Base-by-base conservation (phyloP, 2,329 filamentous ascomycete species). In the Aspergillus sp. region DNA sequence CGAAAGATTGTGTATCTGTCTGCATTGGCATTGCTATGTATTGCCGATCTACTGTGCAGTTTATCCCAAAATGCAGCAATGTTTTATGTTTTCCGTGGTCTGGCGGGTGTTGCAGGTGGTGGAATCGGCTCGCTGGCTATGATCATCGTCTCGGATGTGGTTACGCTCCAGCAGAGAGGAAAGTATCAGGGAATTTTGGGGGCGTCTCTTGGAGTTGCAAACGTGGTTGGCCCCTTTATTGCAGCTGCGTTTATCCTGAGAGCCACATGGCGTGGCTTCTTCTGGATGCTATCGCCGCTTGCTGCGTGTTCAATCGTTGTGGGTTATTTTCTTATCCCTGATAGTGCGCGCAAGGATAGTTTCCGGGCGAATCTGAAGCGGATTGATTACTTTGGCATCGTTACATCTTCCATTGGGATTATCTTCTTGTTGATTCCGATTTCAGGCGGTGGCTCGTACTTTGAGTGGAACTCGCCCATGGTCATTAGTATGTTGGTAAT, bases 381-480 rank as follows among this genome's bases (percentile, higher is more conserved):
- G 48, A 86, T 89, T 58, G 87, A 90, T 70, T 87, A 83, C 64
- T 81, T 77, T 25, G 88, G 87, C 1, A 77, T 87, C 1, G 60
- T 87, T 11, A 79, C 82, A 3, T 84, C 82, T 4, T 85, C 84
- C 0, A 74, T 82, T 7, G 86, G 82, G 0, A 82, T 88, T 30
- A 82, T 89, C 9, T 79, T 89, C 13, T 66, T 90, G 2, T 77
- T 90, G 19, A 87, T 90, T 49, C 87, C 87, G 0, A 82, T 90
- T 13, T 88, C 86, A 3, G 86, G 86, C 17, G 86, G 84, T 60
- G 85, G 84, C 1, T 80, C 82, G 0, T 85, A 86, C 61, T 87
- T 87, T 64, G 71, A 78, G 3, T 87, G 84, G 84, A 68, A 78
- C 30, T 85, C 83, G 9, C 77, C 85, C 0, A 81, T 87, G 80